Conservation (phyloP, 176 grass and related monocot genomes). For the Canna indica region DNA sequence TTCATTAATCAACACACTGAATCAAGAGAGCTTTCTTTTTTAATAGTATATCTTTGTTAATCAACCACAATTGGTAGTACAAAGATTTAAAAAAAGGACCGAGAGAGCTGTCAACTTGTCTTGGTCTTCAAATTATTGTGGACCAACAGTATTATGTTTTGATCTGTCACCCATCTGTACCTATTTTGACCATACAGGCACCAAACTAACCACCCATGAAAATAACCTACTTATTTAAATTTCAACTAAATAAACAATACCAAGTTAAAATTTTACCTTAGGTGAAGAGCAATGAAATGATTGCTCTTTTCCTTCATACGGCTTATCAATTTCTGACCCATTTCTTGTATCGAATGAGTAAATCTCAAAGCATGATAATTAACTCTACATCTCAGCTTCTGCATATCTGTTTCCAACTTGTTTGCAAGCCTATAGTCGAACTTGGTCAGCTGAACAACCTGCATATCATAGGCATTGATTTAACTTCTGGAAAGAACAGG, state of each 20-base stretch:
- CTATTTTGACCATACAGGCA: too few relatives aligned
- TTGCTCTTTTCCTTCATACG: slow-evolving; percentile 11
- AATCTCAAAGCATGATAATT: slow-evolving; percentile 14
- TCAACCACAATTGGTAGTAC: too few relatives aligned
- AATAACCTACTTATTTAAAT: too few relatives aligned
- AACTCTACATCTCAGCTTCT: slow-evolving; percentile 18
- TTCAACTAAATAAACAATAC: not conserved
- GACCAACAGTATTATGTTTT: too few relatives aligned
- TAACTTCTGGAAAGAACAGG: not conserved
- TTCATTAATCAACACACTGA: not conserved
- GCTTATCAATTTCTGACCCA: slow-evolving; percentile 4
- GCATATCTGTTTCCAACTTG: slow-evolving; percentile 9
- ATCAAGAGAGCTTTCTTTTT: too few relatives aligned
- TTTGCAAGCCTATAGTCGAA: slow-evolving; percentile 16
- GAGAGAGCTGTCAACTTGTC: too few relatives aligned
- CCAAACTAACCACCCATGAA: too few relatives aligned
- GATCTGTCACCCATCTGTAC: too few relatives aligned
- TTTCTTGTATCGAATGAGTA: slow-evolving; percentile 3
- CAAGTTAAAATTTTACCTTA: slow-evolving; percentile 8
- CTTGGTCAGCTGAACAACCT: slow-evolving; percentile 20
- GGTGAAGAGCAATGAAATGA: slow-evolving; percentile 14
- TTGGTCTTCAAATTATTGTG: not conserved
- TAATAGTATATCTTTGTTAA: too few relatives aligned
- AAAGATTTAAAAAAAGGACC: too few relatives aligned
- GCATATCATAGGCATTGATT: not conserved